Percentiles rank a stretch among this genome's conserved stretches.
phyloP scores from a whole-genome alignment of 139 green algal genomes.

The Micromonas pusilla region DNA sequence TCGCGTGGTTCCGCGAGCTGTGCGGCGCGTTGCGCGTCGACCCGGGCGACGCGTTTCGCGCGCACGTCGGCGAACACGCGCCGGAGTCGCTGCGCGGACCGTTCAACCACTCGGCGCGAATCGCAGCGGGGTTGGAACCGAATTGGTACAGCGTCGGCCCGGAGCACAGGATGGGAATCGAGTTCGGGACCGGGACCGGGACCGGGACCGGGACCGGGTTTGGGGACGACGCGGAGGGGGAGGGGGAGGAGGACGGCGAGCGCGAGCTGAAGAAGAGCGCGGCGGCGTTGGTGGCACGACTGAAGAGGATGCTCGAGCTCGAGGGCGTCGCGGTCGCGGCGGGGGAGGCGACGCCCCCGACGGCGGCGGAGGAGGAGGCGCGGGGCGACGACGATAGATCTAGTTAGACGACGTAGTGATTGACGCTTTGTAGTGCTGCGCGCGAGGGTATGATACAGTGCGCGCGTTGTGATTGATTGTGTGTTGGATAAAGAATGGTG shows the following conservation, averaged over 20 bases:
- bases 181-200: too few species aligned
- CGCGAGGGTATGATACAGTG: too few species aligned
- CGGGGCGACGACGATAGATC: too few species aligned
- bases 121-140: not conserved
- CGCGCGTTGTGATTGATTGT: too few species aligned
- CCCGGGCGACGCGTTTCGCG: conserved; percentile 11
- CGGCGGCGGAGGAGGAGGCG: too few species aligned
- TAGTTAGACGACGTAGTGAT: too few species aligned
- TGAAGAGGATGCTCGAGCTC: not conserved
- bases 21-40: conserved; percentile 14
- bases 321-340: not conserved
- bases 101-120: not conserved
- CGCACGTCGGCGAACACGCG: not conserved
- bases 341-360: too few species aligned
- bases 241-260: not conserved
- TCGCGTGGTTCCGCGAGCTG: conserved; percentile 38
- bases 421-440: too few species aligned
- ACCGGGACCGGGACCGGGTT: too few species aligned
- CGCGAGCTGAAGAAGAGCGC: too few species aligned
- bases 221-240: too few species aligned
- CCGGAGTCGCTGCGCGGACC: conserved; percentile 11
- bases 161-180: not conserved
- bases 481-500: too few species aligned
- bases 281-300: not conserved
- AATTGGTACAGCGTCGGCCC: conserved; percentile 2